phyloP scores from a whole-genome alignment of 169 alveolate species.

The Cryptosporidium ryanae region DNA sequence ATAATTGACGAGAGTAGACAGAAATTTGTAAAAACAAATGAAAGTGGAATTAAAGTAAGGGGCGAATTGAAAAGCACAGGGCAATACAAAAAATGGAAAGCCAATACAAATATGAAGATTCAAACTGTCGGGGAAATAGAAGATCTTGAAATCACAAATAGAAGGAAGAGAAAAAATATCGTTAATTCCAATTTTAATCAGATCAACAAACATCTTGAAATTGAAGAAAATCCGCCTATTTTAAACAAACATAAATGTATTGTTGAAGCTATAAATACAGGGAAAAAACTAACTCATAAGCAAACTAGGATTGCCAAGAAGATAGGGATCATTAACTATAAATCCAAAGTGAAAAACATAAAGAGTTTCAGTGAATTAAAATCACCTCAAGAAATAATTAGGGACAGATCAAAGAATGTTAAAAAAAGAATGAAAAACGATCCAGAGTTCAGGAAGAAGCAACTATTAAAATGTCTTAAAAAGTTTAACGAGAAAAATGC shows the following conservation, averaged over 20 bases:
- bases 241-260: slow-evolving; percentile 76
- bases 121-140: slow-evolving; percentile 81
- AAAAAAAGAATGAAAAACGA: slow-evolving; percentile 57
- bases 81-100: slow-evolving; percentile 79
- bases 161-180: not conserved
- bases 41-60: slow-evolving; percentile 50
- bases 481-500: slow-evolving; percentile 49
- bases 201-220: not conserved
- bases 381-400: slow-evolving; percentile 60
- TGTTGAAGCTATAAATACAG: slow-evolving; percentile 76
- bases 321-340: not conserved
- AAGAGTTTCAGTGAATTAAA: not conserved
- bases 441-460: slow-evolving; percentile 36
- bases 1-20: slow-evolving; percentile 66
- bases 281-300: slow-evolving; percentile 77
- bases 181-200: not conserved
- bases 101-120: slow-evolving; percentile 77
- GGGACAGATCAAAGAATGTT: not conserved
- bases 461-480: not conserved
- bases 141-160: slow-evolving; percentile 37
- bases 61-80: slow-evolving; percentile 58
- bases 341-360: not conserved
- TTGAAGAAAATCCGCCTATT: not conserved
- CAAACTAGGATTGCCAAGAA: slow-evolving; percentile 66
- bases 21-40: slow-evolving; percentile 49